Evolutionary conservation across 331 rosid species (phyloP), one percentile per base, ranked within the genome.

Genomic region (Pyrus hybrid): DNA sequence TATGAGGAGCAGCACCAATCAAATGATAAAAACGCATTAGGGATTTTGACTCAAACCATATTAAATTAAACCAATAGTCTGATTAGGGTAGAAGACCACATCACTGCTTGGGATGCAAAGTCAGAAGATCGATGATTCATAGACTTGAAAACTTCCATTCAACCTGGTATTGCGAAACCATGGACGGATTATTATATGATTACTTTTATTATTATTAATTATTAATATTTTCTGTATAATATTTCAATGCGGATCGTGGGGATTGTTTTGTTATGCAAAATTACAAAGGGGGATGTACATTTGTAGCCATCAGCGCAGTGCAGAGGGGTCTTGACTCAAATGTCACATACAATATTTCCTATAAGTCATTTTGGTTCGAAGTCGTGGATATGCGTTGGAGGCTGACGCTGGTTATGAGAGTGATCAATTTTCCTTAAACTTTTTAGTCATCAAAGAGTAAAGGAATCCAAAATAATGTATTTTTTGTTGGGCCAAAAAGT

Each of bases 341-440:
- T 51, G 21, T 41, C 47, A 41, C 47, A 3, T 41, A 5, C 47
- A 41, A 11, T 41, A 3, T 11, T 41, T 37, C 43, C 13, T 9
- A 0, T 37, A 37, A 37, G 13, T 9, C 13, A 9, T 37, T 37
- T 0, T 9, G 43, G 13, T 9, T 37, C 13, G 13, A 37, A 4
- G 4, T 37, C 3, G 43, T 37, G 43, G 13, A 37, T 37, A 37
- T 37, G 13, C 3, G 0, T 2, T 37, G 1, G 13, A 9, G 13
- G 43, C 0, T 9, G 13, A 0, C 45, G 45, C 13, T 41, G 45
- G 4, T 37, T 37, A 4, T 37, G 43, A 37, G 13, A 9, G 4
- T 37, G 43, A 37, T 0, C 4, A 37, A 37, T 37, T 1, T 9
- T 0, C 1, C 0, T 4, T 0, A 0, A 37, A 9, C 43, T 37